Base-by-base conservation (phyloP, 1,284 basidiomycete genomes). In the Afroboletus lepidellus region DNA sequence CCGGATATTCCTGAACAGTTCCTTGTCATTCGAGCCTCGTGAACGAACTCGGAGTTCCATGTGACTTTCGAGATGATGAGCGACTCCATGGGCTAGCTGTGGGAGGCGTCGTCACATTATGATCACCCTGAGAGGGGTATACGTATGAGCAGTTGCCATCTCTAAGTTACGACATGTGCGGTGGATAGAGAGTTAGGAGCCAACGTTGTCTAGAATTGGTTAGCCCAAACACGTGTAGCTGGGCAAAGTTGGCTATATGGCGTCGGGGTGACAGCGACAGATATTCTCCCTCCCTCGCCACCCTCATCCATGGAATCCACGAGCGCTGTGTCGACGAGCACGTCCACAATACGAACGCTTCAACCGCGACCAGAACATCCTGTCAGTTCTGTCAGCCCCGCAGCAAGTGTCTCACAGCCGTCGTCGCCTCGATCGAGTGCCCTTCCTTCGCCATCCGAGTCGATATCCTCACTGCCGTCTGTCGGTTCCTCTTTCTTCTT, bases 401-500 rank as follows among this genome's bases (percentile, higher is more conserved):
- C 55, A 33, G n/a, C 51, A 20, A 37, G 41, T 15, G 18, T 27
- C 41, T 65, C 69, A 13, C 62, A 63, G 50, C 68, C 74, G 1
- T 74, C 77, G 13, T 77, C 78, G n/a, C 77, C 77, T 8, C 71
- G 70, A 54, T 77, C 76, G 23, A 74, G 73, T 49, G 63, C 71
- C 3, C 69, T 74, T 34, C 76, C 78, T 25, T 81, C 81, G 5
- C 77, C 77, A 24, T 74, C 75, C n/a, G 78, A 73, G 51, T 87
- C 84, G 3, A 72, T 84, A 41, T 87, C 85, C 1, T 88, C 85
- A 7, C 72, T 87, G 13, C 85, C 85, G 0, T 87, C 85, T 1
- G 79, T 86, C 9, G 79, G 81, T n/a, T 87, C 85, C 1, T 85
- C 84, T 0, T 86, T 85, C 73, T 85, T 88, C 71, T 87, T 87